These are phyloP conservation scores for Paspalum vaginatum DNA, from an alignment of 176 grass and related monocot species.

Conservation along the genomic window DNA sequence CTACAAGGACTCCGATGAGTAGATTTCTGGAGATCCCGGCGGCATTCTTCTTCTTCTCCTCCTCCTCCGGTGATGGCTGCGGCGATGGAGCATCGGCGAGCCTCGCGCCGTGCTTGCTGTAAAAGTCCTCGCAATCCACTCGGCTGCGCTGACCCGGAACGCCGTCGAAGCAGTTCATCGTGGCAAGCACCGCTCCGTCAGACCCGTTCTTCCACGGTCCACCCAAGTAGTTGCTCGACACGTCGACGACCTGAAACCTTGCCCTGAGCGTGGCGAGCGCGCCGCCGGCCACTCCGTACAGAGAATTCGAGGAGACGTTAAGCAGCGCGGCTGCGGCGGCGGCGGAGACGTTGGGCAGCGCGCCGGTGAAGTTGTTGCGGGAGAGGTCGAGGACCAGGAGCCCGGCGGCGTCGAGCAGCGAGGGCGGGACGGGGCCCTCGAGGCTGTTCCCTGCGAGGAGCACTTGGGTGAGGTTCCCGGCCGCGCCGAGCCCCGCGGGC, in stretches of 20 bases:
- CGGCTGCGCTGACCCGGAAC: constrained; percentile 53
- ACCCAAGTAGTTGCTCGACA: constrained; percentile 82
- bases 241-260: constrained; percentile 61
- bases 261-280: constrained; percentile 33
- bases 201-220: constrained; percentile 39
- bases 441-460: constrained; percentile 56
- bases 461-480: constrained; percentile 51
- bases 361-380: constrained; percentile 65
- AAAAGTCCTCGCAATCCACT: constrained; percentile 65
- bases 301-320: constrained; percentile 76
- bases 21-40: constrained; percentile 51
- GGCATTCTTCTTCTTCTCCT: not conserved
- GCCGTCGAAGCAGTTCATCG: constrained; percentile 67
- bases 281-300: constrained; percentile 48
- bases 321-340: constrained; percentile 11
- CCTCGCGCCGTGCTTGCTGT: constrained; percentile 38
- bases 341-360: constrained; percentile 31
- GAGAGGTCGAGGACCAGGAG: constrained; percentile 71
- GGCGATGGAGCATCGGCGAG: constrained; percentile 37
- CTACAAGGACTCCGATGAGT: constrained; percentile 57
- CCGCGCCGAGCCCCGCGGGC: constrained; percentile 55
- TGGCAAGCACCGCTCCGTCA: constrained; percentile 33
- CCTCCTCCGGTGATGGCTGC: not conserved
- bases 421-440: constrained; percentile 45
- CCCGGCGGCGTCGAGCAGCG: constrained; percentile 42